Evolutionary conservation across 2,329 filamentous ascomycete genomes (phyloP), one percentile per base, ranked within the genome.

Genomic region (Domatiomyces catenatus): DNA sequence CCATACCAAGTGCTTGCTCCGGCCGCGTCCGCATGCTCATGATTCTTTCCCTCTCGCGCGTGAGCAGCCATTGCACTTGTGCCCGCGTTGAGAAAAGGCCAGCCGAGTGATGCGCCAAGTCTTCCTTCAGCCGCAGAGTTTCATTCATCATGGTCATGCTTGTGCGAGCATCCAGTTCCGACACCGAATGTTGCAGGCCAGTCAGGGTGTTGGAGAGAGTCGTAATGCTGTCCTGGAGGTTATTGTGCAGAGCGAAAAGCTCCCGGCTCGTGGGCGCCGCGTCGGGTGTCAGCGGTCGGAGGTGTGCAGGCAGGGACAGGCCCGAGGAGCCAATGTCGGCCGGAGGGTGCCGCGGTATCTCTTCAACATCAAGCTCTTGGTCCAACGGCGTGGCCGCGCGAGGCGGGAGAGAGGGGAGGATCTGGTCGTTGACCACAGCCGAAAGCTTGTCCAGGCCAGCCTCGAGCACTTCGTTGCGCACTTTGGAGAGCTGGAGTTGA

Each of bases 131-230:
- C 2, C 77, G 75, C 28, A 80, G 68, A 46, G 72, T 77, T 61
- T 81, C 78, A 57, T 80, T 81, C 66, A 81, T 72, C 42, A 78
- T 73, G 52, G 77, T 73, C 76, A 81, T 78, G 62, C 70, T 78
- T 39, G 75, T 73, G 36, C 77, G 73, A 46, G 75, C 76, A 54
- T 82, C 79, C 42, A 80, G 68, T 50, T 80, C 77, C 2, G 72
- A 71, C 8, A 81, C 67, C 2, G 75, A 73, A 17, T 24, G 17
- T 17, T 82, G 79, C 43, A 80, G 68, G 50, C 80, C 77, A 2
- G 71, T 71, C 7, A 82, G 67, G 2, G 75, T 73, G 17, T 53
- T 54, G 48, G 53, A 44, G 39, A 58, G 46, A 6, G 49, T 48
- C n/a, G 54, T 42, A 28, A 58, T 47, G 24, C 57, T 51, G 12